Base-by-base conservation (phyloP, 305 asterid genomes). In the Euphrasia arctica region DNA sequence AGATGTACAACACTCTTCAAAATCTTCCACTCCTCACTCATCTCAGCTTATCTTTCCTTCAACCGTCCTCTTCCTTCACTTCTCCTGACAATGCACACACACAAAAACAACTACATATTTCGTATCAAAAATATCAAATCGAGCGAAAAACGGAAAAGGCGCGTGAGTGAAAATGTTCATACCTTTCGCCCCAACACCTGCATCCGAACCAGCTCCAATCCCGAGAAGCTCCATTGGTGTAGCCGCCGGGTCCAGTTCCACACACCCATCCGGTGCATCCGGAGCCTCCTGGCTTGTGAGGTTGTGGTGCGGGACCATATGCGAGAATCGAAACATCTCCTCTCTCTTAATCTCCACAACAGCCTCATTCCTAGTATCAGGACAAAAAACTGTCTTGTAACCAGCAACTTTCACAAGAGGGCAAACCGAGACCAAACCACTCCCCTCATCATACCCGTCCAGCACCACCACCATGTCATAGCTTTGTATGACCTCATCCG, bases 381-480 rank as follows among this genome's bases (percentile, higher is more conserved):
- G 89, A 62, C 78, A 80, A 75, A 92, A 92, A 8, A 92, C 83
- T 0, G 97, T 85, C 83, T 72, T 90, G 71, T 82, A 92, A 70
- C 96, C 91, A 52, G 36, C 74, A 57, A 87, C 97, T 79, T 92
- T 92, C 42, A 72, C 71, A 12, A 89, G 95, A 29, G 94, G 91
- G 72, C 86, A 82, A 65, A 87, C 90, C 45, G 77, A 63, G 0
- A 85, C 79, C 49, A 9, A 15, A 15, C 96, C 97, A 27, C 63
- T 70, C 65, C 79, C 89, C 78, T 83, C 90, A 13, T 43, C 75
- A 70, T 90, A 90, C 71, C 83, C 87, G 60, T 80, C 87, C 43
- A 83, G 83, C 55, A 93, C 92, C n/a, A 69, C 56, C 67, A 79
- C 84, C 96, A 93, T 88, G 34, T 93, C 95, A 66, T 93, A 93